Evolutionary conservation across 1,284 basidiomycete species (phyloP), one percentile per base, ranked within the genome.

Genomic region (Marasmius oreades): DNA sequence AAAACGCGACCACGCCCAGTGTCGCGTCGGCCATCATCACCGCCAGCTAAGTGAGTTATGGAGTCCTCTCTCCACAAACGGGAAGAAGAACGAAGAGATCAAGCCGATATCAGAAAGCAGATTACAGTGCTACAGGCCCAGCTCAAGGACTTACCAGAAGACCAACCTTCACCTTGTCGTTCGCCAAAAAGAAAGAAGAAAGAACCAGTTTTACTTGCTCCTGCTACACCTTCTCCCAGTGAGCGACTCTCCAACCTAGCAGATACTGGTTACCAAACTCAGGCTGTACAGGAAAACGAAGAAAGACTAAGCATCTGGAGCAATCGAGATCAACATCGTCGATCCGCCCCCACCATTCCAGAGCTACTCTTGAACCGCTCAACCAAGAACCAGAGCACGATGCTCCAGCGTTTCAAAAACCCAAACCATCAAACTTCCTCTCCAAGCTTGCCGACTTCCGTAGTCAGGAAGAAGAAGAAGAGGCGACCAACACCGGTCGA

Each of bases 171-270:
- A 34, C 52, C 18, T 44, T 70, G 71, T 20, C 60, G 66, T 6
- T 79, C 82, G 6, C 79, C 81, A 12, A 82, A 83, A 67, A 73
- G 81, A 58, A 83, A 77, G 64, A 70, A 73, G 48, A 61, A 67
- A 14, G 73, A 75, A 22, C 61, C 70, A 7, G 69, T 68, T 1
- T 63, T 82, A 6, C 68, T 90, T 3, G 86, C 78, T 1, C 86
- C 86, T 23, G 70, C 80, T 0, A 88, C 88, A 2, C 88, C 88
- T 16, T 88, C 88, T 45, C 84, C 85, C 2, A 86, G 88, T 89
- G 61, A 67, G 81, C 68, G 14, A 22, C 26, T 46, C 58, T 53
- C 34, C 36, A n/a, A n/a, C 37, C 12, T n/a, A 42, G n/a, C 56
- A 56, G 5, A 46, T 48, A 16, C 20, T 48, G 33, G 48, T 57